A percentile compares a stretch with the other conserved stretches of the same genome.
These are phyloP conservation scores for Amaranthus hypochondriacus DNA, from an alignment of 148 eudicot species.

Conservation along the genomic window DNA sequence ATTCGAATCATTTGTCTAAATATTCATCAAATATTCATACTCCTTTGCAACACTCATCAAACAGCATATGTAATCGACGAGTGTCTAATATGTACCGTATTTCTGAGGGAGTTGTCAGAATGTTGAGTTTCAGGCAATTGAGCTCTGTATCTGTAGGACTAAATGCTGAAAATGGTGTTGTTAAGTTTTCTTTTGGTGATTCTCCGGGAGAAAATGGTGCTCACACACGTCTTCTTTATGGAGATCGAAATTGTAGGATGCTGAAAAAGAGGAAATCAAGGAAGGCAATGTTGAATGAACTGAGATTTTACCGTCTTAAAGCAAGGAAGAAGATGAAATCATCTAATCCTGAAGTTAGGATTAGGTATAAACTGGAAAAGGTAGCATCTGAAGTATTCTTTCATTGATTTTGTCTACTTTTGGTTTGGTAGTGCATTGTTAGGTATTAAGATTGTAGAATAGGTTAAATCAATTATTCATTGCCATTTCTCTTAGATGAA, in stretches of 20 bases:
- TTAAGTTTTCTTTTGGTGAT: slow-evolving; percentile 57
- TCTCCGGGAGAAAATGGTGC: slow-evolving; percentile 15
- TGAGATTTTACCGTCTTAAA: slow-evolving; percentile 74
- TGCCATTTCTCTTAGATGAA: neutral
- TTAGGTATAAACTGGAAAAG: slow-evolving; percentile 87
- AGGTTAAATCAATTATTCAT: neutral
- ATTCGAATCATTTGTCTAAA: neutral
- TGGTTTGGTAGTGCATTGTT: neutral
- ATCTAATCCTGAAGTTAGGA: slow-evolving; percentile 88
- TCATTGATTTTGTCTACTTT: neutral
- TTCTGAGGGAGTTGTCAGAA: slow-evolving; percentile 9
- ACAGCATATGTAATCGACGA: neutral
- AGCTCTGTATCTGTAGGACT: slow-evolving; percentile 55
- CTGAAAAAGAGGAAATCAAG: slow-evolving; percentile 43
- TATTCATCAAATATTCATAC: slow-evolving; percentile 3
- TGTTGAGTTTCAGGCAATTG: slow-evolving; percentile 32
- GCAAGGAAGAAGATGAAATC: slow-evolving; percentile 94
- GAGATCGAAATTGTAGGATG: slow-evolving; percentile 20
- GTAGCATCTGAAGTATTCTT: slow-evolving; percentile 23
- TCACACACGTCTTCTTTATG: slow-evolving; percentile 7
- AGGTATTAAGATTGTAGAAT: neutral
- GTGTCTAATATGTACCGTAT: slow-evolving; percentile 6
- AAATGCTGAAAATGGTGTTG: slow-evolving; percentile 49
- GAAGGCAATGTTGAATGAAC: slow-evolving; percentile 72
- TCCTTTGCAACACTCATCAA: neutral